phyloP scores from a whole-genome alignment of 2,329 filamentous ascomycete species.

The Arthrobotrys iridis region DNA sequence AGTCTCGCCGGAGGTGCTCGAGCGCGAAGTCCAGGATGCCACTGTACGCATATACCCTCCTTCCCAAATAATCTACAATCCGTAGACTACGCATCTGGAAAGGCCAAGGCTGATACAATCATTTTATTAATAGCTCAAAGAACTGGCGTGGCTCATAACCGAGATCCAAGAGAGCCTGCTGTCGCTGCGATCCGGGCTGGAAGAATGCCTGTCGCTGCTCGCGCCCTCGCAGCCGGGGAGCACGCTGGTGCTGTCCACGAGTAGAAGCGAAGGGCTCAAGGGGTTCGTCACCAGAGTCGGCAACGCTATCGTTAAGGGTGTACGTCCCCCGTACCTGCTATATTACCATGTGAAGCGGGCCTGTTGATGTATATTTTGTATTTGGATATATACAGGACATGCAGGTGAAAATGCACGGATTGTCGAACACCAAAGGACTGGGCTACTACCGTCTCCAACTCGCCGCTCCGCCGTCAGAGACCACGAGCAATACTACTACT shows the following conservation, averaged over 20 bases:
- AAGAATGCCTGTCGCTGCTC: constrained; percentile 88
- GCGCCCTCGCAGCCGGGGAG: constrained; percentile 84
- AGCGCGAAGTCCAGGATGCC: constrained; percentile 43
- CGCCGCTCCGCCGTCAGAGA: constrained; percentile 70
- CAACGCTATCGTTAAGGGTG: constrained; percentile 89
- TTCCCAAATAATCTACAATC: not conserved
- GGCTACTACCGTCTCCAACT: constrained; percentile 78
- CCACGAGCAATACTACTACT: constrained; percentile 68
- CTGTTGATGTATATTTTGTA: not conserved
- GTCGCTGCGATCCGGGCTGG: constrained; percentile 75
- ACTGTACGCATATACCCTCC: constrained; percentile 7
- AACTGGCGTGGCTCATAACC: constrained; percentile 72
- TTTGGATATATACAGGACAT: constrained; percentile 38
- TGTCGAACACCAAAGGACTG: constrained; percentile 75
- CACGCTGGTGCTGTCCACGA: constrained; percentile 87
- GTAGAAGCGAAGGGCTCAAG: constrained; percentile 88
- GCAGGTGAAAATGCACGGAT: constrained; percentile 55
- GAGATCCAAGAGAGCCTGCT: constrained; percentile 71
- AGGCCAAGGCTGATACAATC: not conserved
- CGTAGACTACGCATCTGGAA: not conserved
- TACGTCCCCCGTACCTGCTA: constrained; percentile 63
- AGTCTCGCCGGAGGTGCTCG: constrained; percentile 39
- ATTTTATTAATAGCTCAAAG: constrained; percentile 63
- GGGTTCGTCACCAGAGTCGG: constrained; percentile 90
- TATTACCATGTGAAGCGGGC: constrained; percentile 6